Evolutionary conservation across 1,284 basidiomycete genomes (phyloP), one percentile per base, ranked within the genome.

Genomic region (Abortiporus biennis): DNA sequence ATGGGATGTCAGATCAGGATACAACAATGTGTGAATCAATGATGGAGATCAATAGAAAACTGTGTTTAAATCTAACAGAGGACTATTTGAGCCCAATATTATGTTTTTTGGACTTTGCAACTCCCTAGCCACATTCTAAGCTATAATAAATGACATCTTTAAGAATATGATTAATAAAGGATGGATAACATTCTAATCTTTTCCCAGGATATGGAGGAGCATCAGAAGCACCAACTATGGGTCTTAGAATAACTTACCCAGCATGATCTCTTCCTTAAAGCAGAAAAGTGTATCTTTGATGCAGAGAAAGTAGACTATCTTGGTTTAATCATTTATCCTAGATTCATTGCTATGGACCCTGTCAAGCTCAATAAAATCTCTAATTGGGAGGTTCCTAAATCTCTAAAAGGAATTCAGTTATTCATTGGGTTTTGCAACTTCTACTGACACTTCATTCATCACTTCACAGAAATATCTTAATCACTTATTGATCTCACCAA

Each of bases 361-460:
- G 45, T 45, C 0, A 75, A 75, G 45, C 48, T 74, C 0, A 11
- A 58, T 1, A 57, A 56, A 0, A 52, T 74, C 5, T n/a, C 24
- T 0, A 22, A 49, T 0, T 76, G 72, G 72, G 63, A 60, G 0
- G 16, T 23, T 0, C 69, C 66, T 0, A 50, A 38, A 0, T 58
- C 36, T 1, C 38, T 64, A 4, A 52, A 54, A 15, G 51, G 64
- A 6, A 38, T 67, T 3, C 52, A 59, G 24, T 36, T 31, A 0
- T 74, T 75, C 50, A 41, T 73, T 0, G 70, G 68, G 1, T 65
- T 74, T 29, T 51, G 55, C 4, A 68, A 68, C 45, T 73, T 67
- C 52, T 76, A 74, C 38, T 36, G 63, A 0, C 38, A 57, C 0
- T 76, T 75, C 45, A 65, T 76, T 13, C 23, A 55, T 5, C 50